A percentile compares a stretch with the other conserved stretches of the same genome.
Evolutionary conservation across 1,284 basidiomycete genomes (phyloP).

Genomic region (Rhodotorula sp.): DNA sequence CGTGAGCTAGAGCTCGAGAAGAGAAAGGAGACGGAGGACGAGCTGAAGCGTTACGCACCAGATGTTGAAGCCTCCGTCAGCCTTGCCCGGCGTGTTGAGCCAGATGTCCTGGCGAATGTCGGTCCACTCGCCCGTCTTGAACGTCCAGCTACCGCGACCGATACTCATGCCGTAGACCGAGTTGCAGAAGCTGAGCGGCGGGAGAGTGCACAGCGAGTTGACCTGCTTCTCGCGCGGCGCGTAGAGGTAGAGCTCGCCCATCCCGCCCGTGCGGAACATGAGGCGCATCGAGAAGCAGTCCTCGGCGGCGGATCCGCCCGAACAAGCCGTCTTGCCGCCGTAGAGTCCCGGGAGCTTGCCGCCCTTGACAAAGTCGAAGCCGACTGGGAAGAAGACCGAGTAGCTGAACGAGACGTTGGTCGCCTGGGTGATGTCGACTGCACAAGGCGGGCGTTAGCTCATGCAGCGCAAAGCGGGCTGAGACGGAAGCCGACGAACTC

Average conservation of each 20-base stretch:
- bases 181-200: conserved; percentile 63
- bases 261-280: conserved; percentile 40
- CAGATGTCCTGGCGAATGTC: conserved; percentile 62
- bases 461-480: neutral
- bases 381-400: conserved; percentile 46
- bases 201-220: conserved; percentile 56
- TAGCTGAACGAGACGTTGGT: conserved; percentile 42
- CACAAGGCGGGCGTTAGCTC: neutral
- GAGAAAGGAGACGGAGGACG: neutral
- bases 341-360: conserved; percentile 45
- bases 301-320: conserved; percentile 28
- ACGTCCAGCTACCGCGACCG: conserved; percentile 70
- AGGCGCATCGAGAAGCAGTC: conserved; percentile 42
- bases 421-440: conserved; percentile 32
- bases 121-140: conserved; percentile 65
- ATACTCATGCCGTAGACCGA: conserved; percentile 66
- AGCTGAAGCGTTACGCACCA: conserved; percentile 11
- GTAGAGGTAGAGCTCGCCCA: conserved; percentile 53
- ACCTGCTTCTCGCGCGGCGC: conserved; percentile 57
- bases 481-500: conserved; percentile 23
- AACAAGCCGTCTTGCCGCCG: conserved; percentile 43
- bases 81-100: conserved; percentile 65
- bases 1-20: neutral
- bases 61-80: conserved; percentile 44
- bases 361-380: conserved; percentile 47